A percentile compares a stretch with the other conserved stretches of the same genome.
Conservation (phyloP, 441 rosid species). For the Euphorbia schlechtendalii region DNA sequence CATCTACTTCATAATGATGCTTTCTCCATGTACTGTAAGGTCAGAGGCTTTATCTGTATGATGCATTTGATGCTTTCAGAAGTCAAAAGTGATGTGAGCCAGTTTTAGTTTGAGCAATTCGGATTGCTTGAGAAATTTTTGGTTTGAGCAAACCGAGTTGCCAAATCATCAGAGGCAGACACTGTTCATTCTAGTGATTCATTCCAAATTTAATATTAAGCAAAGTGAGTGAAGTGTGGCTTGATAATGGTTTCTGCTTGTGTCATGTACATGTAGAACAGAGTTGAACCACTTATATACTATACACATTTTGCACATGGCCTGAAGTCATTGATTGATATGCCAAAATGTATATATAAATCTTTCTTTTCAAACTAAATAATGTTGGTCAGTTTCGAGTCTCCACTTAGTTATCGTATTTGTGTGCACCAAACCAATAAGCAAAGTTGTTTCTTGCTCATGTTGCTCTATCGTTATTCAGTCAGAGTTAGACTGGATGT, state of each 20-base stretch:
- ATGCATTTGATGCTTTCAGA: not conserved
- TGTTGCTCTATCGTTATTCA: no score
- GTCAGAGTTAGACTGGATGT: no score
- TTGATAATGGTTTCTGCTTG: not conserved
- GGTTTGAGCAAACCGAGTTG: not conserved
- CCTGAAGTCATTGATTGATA: not conserved
- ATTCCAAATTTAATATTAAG: not conserved
- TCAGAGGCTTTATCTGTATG: not conserved
- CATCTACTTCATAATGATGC: slow-evolving; percentile 22
- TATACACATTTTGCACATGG: not conserved
- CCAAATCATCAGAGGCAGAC: not conserved
- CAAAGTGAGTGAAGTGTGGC: not conserved
- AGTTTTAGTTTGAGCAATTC: not conserved
- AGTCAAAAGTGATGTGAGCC: not conserved
- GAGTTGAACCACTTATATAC: not conserved
- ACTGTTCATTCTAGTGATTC: not conserved
- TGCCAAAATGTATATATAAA: not conserved
- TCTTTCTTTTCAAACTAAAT: not conserved
- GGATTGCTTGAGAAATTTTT: not conserved
- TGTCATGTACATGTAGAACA: not conserved
- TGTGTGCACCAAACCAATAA: no score
- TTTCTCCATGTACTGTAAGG: slow-evolving; percentile 1
- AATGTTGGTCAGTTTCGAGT: no score
- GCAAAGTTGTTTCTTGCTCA: no score
- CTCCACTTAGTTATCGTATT: no score